Base-by-base conservation (phyloP, 805 yeast genomes). In the Wickerhamiella dianesei region DNA sequence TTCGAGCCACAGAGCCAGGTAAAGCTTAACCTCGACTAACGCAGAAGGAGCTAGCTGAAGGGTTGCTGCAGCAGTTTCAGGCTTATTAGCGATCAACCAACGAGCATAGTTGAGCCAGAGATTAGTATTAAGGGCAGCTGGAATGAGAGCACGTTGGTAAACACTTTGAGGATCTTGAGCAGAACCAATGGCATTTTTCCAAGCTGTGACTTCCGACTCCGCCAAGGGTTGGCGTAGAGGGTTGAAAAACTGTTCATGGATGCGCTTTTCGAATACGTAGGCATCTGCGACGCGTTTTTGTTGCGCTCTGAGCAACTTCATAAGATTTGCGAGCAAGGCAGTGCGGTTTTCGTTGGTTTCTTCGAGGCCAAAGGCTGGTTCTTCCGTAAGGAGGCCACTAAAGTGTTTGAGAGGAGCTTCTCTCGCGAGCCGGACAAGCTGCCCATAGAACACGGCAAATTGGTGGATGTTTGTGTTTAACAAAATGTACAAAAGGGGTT, bases 371-470 rank as follows among this genome's bases (percentile, higher is more conserved):
- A 12, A 14, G 8, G 41, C 25, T 8, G 6, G 21, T n/a, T 39
- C 40, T 9, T 9, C 41, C 17, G 17, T 8, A 6, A 6, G 32
- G 32, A 25, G 6, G 32, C 32, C 12, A 9, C 14, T 22, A 39
- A 39, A 39, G 20, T 18, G 17, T 17, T 5, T 18, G 16, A 21
- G n/a, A 5, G 41, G 41, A 18, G 41, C 41, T 6, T 8, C 12
- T 45, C 21, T 19, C 45, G 43, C 19, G 12, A 16, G 18, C 57
- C 50, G 68, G 51, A 52, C n/a, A 4, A 52, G 45, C 22, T 57
- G 69, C 59, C 66, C 77, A 56, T 75, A 82, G 60, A 80, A 89
- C 52, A 74, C 77, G 0, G 96, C 80, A 60, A 86, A 88, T 56
- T 87, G 94, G 62, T 89, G 89, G 41, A 89, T 63, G 16, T 57